A percentile compares a stretch with the other conserved stretches of the same genome.
phyloP scores from a whole-genome alignment of 805 yeast genomes.

The Candida insectalens region DNA sequence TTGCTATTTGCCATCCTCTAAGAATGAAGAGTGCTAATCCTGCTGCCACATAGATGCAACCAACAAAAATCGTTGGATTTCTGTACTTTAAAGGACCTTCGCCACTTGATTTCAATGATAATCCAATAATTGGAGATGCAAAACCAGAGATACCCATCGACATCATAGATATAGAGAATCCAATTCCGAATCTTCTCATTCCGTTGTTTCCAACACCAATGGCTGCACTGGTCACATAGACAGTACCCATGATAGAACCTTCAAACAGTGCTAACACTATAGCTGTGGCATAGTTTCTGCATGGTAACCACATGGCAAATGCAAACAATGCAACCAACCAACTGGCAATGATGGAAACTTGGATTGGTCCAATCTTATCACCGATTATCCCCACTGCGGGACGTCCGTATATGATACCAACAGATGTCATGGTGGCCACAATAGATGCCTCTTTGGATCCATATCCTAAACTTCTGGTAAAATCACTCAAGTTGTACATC shows the following conservation, averaged over 20 bases:
- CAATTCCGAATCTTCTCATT: conserved; percentile 38
- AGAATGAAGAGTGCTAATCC: conserved; percentile 31
- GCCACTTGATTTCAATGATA: conserved; percentile 29
- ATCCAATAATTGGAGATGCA: conserved; percentile 55
- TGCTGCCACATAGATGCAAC: conserved; percentile 40
- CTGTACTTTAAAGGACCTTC: conserved; percentile 32
- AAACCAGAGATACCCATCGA: conserved; percentile 39
- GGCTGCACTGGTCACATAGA: conserved; percentile 48
- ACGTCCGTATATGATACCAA: conserved; percentile 47
- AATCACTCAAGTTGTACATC: conserved; percentile 49
- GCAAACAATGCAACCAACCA: conserved; percentile 30
- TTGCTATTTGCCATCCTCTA: conserved; percentile 46
- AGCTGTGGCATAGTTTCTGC: conserved; percentile 46
- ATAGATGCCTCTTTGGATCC: conserved; percentile 42
- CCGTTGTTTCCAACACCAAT: conserved; percentile 45
- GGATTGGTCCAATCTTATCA: conserved; percentile 43
- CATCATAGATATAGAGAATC: conserved; percentile 39
- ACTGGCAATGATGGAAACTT: conserved; percentile 30
- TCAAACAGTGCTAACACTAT: conserved; percentile 39
- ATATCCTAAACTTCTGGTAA: conserved; percentile 52
- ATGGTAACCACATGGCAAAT: conserved; percentile 50
- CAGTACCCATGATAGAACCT: conserved; percentile 53
- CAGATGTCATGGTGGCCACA: conserved; percentile 50
- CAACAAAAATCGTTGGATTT: conserved; percentile 50
- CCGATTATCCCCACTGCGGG: conserved; percentile 43